phyloP scores from a whole-genome alignment of 192 early-diverging fungal genomes.

The Coemansia erecta region DNA sequence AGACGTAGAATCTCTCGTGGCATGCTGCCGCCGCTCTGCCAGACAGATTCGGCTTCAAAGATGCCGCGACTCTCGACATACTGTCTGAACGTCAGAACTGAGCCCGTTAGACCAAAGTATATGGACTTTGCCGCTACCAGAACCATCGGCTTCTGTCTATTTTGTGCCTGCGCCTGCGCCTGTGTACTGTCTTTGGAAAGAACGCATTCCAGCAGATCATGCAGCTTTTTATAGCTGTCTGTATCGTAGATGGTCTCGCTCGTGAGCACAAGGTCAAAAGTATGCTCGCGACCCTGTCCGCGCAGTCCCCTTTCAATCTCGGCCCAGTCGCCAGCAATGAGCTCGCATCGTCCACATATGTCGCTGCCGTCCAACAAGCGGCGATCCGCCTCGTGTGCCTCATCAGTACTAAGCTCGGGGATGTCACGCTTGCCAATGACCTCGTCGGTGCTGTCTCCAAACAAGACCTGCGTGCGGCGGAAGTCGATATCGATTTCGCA shows the following conservation, averaged over 20 bases:
- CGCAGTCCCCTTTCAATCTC: conserved; percentile 50
- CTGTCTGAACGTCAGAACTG: conserved; percentile 70
- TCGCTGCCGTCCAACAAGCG: conserved; percentile 16
- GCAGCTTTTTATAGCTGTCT: conserved; percentile 60
- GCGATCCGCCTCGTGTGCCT: conserved; percentile 30
- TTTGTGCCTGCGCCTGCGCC: conserved; percentile 42
- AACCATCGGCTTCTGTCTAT: conserved; percentile 14
- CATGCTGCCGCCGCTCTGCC: conserved; percentile 61
- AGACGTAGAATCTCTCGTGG: conserved; percentile 72
- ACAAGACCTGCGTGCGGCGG: conserved; percentile 35
- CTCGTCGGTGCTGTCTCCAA: conserved; percentile 33
- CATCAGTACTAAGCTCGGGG: conserved; percentile 45
- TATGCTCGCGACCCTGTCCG: conserved; percentile 47
- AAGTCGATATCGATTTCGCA: conserved; percentile 50
- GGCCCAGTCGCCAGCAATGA: conserved; percentile 70
- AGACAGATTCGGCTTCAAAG: conserved; percentile 61
- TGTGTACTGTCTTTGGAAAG: conserved; percentile 53
- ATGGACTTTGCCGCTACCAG: conserved; percentile 88
- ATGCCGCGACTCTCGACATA: conserved; percentile 57
- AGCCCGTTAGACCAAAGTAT: conserved; percentile 94
- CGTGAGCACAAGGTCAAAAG: conserved; percentile 71
- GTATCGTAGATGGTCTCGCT: conserved; percentile 77
- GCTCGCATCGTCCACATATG: conserved; percentile 47
- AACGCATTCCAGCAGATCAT: conserved; percentile 55
- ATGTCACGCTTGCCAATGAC: conserved; percentile 33